Percentiles rank a stretch among this genome's conserved stretches.
phyloP scores from a whole-genome alignment of 2,329 filamentous ascomycete genomes.

The Colletotrichum tropicicola region DNA sequence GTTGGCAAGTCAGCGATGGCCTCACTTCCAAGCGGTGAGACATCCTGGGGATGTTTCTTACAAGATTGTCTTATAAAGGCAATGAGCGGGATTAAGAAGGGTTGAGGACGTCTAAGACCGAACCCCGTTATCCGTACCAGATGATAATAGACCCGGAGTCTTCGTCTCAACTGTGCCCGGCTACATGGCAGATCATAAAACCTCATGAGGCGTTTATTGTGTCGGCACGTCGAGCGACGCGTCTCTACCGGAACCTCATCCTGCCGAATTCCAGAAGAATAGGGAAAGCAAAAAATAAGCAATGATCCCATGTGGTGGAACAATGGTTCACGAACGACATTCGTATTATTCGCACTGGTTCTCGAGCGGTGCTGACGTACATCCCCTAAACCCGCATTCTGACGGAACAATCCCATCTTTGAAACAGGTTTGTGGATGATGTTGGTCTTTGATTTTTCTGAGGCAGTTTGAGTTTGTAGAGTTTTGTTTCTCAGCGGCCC shows the following conservation, averaged over 20 bases:
- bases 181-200: neutral
- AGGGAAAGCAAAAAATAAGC: neutral
- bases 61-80: too few relatives aligned
- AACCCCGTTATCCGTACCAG: too few relatives aligned
- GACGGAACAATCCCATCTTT: neutral
- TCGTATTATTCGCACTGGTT: neutral
- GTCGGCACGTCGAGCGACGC: neutral
- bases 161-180: neutral
- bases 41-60: too few relatives aligned
- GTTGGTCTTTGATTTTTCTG: slow-evolving; percentile 3
- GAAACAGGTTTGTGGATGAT: slow-evolving; percentile 13
- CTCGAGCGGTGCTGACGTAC: neutral
- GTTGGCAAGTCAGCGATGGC: too few relatives aligned
- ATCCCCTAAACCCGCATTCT: neutral
- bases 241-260: neutral
- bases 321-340: neutral
- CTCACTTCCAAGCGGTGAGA: too few relatives aligned
- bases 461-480: slow-evolving; percentile 3
- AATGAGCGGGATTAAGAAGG: too few relatives aligned
- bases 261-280: neutral
- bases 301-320: neutral
- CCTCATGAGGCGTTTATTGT: neutral
- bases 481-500: neutral
- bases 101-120: too few relatives aligned
- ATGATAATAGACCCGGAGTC: too few relatives aligned